phyloP scores from a whole-genome alignment of 176 grass and related monocot genomes.

The Lolium multiflorum region DNA sequence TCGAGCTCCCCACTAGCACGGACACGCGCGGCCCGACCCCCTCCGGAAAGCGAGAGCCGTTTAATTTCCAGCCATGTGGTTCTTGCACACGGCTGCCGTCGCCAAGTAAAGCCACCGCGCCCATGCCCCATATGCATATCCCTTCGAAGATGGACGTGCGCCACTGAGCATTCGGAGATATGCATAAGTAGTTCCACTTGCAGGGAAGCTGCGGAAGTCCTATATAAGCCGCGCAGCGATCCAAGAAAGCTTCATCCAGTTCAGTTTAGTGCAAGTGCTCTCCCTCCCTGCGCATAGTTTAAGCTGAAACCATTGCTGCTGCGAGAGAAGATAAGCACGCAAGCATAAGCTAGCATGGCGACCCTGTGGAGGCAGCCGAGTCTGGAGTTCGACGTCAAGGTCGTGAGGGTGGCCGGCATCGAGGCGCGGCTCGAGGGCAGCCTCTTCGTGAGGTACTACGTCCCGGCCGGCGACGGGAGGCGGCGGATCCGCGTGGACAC shows the following conservation, averaged over 20 bases:
- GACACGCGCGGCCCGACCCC: not conserved
- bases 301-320: not conserved
- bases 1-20: not conserved
- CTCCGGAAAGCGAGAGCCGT: conserved; percentile 49
- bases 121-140: conserved; percentile 15
- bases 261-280: not conserved
- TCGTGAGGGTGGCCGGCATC: conserved; percentile 41
- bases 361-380: conserved; percentile 14
- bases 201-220: not conserved
- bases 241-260: conserved; percentile 13
- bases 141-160: not conserved
- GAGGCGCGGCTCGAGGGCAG: conserved; percentile 10
- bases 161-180: not conserved
- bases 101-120: not conserved
- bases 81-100: not conserved
- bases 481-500: conserved; percentile 66
- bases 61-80: conserved; percentile 32
- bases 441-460: conserved; percentile 63
- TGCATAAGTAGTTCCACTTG: conserved; percentile 29
- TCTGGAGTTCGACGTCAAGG: conserved; percentile 54
- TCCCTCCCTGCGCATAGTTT: not conserved
- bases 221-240: conserved; percentile 11
- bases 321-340: not conserved
- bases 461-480: conserved; percentile 49
- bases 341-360: not conserved